Evolutionary conservation across 306 rosid species (phyloP), one percentile per base, ranked within the genome.

Genomic region (Rubus parviflorus): DNA sequence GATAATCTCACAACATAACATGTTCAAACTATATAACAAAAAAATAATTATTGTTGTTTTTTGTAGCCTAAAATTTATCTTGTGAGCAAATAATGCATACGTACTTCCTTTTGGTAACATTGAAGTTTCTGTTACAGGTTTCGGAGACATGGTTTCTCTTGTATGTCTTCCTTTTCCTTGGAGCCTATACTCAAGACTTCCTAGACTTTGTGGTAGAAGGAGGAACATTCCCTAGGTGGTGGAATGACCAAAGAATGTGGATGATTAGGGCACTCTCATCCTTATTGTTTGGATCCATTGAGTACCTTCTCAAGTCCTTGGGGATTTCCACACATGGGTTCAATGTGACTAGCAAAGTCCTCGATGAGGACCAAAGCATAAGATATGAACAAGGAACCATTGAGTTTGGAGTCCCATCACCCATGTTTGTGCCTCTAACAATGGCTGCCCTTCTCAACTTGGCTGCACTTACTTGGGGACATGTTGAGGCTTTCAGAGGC

Each of bases 181-280:
- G 87, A 51, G 80, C 85, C 2, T 87, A 85, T 19, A 80, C 79
- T 3, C 76, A 82, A 63, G 80, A 85, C 22, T 43, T 78, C 13
- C 3, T 87, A 4, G 85, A 85, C 17, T 87, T 85, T 73, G 4
- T 70, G 8, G 23, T 56, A 5, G 74, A 45, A 0, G 86, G 86
- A 38, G 58, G 76, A 40, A 63, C 84, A 23, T 48, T 87, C 23
- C 38, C 23, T 1, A 76, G 56, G 46, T 85, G 87, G 89, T 87
- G 91, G 86, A 83, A 75, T 48, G 82, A 85, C n/a, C 89, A 87
- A 35, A 82, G 89, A 63, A 85, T 85, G 66, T 85, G 91, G 91
- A 74, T 85, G 78, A 20, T 80, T 49, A 83, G 83, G 53, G 73
- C 81, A 4, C 75, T 80, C 20, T 78, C 89, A 13, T 43, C 82